These are phyloP conservation scores for Fusarium circinatum DNA, from an alignment of 2,329 filamentous ascomycete genomes.

Conservation along the genomic window DNA sequence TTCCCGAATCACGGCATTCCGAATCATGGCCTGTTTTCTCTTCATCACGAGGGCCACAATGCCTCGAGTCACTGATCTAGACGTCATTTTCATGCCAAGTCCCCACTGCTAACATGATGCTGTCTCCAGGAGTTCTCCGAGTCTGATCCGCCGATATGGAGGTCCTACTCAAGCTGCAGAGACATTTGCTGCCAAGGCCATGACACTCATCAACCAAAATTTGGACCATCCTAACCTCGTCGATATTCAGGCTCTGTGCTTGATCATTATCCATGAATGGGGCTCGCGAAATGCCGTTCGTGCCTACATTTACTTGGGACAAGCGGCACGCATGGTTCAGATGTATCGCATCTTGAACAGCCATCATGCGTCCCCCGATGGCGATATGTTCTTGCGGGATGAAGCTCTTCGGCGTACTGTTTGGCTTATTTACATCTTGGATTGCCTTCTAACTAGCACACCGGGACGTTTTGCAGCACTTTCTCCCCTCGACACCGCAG, in stretches of 20 bases:
- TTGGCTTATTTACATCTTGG: slow-evolving; percentile 71
- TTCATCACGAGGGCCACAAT: background rate
- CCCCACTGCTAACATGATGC: slow-evolving; percentile 21
- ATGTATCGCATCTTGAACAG: slow-evolving; percentile 70
- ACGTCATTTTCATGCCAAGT: background rate
- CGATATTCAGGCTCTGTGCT: slow-evolving; percentile 70
- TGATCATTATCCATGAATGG: slow-evolving; percentile 72
- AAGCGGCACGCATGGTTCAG: slow-evolving; percentile 71
- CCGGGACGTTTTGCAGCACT: slow-evolving; percentile 68
- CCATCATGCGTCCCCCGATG: slow-evolving; percentile 60
- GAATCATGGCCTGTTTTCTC: slow-evolving; percentile 3
- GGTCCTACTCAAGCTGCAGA: slow-evolving; percentile 66
- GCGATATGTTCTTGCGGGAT: slow-evolving; percentile 69
- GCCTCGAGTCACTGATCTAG: background rate
- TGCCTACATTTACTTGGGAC: slow-evolving; percentile 71
- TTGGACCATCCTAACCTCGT: slow-evolving; percentile 68
- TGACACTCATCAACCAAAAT: slow-evolving; percentile 66
- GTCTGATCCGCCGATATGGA: slow-evolving; percentile 68
- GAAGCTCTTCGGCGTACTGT: slow-evolving; percentile 70
- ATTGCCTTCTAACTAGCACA: slow-evolving; percentile 70
- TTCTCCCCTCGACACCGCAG: slow-evolving; percentile 63
- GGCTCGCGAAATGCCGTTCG: slow-evolving; percentile 69
- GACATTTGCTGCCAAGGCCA: slow-evolving; percentile 68
- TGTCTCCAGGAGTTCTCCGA: slow-evolving; percentile 61
- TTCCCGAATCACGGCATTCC: slow-evolving; percentile 23